These are phyloP conservation scores for Glycine tomentella DNA, from an alignment of 306 rosid species.

Conservation along the genomic window DNA sequence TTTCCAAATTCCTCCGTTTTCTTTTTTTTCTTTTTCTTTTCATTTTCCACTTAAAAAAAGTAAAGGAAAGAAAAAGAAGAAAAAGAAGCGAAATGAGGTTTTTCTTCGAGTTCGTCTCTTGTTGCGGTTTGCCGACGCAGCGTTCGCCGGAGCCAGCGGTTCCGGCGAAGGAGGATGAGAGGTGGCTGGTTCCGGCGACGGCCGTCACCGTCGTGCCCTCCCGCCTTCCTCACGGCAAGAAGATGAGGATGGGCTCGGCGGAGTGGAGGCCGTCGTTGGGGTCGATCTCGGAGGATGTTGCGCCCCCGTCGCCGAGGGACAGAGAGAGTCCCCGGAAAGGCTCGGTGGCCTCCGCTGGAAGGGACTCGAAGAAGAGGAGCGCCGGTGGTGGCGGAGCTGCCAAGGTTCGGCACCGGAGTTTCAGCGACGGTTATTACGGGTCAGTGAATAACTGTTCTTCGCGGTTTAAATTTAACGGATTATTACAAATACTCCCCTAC, in stretches of 20 bases:
- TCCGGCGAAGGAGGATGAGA: conserved; percentile 36
- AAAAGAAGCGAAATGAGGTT: conserved; percentile 53
- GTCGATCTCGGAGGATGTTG: conserved; percentile 63
- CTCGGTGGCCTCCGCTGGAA: not conserved
- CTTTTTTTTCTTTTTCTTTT: not conserved
- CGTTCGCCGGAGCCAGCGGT: not conserved
- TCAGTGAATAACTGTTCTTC: too few relatives aligned
- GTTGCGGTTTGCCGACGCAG: conserved; percentile 49
- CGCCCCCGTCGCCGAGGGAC: not conserved
- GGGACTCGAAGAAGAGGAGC: conserved; percentile 31
- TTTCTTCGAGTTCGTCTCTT: conserved; percentile 56
- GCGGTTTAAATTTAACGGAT: too few relatives aligned
- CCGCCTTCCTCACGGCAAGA: too few relatives aligned
- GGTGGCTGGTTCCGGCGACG: conserved; percentile 39
- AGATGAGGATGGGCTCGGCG: not conserved
- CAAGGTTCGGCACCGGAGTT: conserved; percentile 40
- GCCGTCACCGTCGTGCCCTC: not conserved
- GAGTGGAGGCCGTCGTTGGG: conserved; percentile 70
- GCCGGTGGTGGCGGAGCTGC: not conserved
- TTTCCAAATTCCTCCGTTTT: not conserved
- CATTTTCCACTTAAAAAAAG: not conserved
- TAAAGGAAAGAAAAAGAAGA: not conserved
- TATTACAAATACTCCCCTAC: too few relatives aligned
- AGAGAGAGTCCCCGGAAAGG: conserved; percentile 1
- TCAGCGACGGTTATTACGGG: too few relatives aligned